Conservation (phyloP, 371 early-diverging fungal species). For the Scutellospora calospora region DNA sequence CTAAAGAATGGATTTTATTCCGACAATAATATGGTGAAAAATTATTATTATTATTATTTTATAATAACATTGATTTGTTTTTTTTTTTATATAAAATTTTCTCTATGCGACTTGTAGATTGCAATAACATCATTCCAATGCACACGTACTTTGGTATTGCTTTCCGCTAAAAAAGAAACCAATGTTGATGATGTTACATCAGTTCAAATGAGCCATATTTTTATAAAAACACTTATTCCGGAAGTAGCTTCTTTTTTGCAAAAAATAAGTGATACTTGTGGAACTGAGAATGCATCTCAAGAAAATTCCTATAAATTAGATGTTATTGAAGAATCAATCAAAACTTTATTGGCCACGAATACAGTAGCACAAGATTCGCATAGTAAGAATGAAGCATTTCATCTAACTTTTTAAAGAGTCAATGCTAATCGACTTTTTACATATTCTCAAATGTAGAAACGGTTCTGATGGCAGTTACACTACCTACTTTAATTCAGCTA, state of each 20-base stretch:
- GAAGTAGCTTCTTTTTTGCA: conserved; percentile 51
- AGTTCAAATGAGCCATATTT: conserved; percentile 48
- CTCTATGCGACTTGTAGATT: conserved; percentile 46
- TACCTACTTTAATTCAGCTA: conserved; percentile 55
- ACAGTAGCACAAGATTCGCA: conserved; percentile 50
- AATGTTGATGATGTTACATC: conserved; percentile 29
- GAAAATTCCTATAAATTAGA: conserved; percentile 38
- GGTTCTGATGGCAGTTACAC: conserved; percentile 48
- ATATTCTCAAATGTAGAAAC: conserved; percentile 45
- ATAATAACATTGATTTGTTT: background rate
- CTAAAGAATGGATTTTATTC: conserved; percentile 50
- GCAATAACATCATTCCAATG: conserved; percentile 59
- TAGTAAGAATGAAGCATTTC: conserved; percentile 50
- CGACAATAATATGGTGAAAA: conserved; percentile 49
- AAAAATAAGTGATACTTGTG: conserved; percentile 41
- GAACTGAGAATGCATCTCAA: background rate
- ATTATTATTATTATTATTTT: background rate
- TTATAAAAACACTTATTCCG: conserved; percentile 51
- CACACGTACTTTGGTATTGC: conserved; percentile 58
- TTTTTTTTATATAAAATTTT: background rate
- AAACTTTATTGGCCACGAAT: conserved; percentile 53
- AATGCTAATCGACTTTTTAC: background rate
- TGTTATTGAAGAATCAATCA: conserved; percentile 55
- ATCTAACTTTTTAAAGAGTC: background rate
- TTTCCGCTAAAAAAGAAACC: conserved; percentile 49